phyloP scores from a whole-genome alignment of 352 stramenopile species.

The Phytophthora macrochlamydospora region DNA sequence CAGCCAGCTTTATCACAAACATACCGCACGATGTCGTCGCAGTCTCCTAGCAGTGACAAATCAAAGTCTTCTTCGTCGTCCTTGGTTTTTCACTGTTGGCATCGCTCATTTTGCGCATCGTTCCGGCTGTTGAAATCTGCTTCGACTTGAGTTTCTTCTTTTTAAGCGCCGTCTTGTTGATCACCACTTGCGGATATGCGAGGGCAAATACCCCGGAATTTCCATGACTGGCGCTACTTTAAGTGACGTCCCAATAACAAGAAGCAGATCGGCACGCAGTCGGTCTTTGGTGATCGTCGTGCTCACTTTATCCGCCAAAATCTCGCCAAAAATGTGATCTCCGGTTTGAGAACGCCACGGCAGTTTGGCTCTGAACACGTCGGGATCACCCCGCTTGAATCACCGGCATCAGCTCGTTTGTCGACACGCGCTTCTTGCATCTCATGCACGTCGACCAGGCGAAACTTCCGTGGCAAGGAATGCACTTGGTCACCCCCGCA shows the following conservation, averaged over 20 bases:
- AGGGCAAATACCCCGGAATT: slow-evolving; percentile 84
- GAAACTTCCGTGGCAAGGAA: slow-evolving; percentile 96
- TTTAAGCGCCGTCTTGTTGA: slow-evolving; percentile 90
- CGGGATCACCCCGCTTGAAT: slow-evolving; percentile 80
- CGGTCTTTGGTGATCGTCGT: slow-evolving; percentile 74
- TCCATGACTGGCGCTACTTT: slow-evolving; percentile 96
- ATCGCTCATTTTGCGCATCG: slow-evolving; percentile 20
- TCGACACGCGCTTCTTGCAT: slow-evolving; percentile 72
- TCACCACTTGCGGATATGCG: slow-evolving; percentile 86
- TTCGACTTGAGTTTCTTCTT: slow-evolving; percentile 71
- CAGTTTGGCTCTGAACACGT: slow-evolving; percentile 75
- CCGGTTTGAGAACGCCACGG: slow-evolving; percentile 95
- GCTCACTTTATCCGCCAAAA: slow-evolving; percentile 89
- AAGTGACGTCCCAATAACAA: slow-evolving; percentile 98
- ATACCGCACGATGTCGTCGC: slow-evolving; percentile 75
- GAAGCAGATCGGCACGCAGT: slow-evolving; percentile 91
- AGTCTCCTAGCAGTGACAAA: slow-evolving; percentile 80
- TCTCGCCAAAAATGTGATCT: slow-evolving; percentile 99
- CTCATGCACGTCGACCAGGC: slow-evolving; percentile 90
- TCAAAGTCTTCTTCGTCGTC: slow-evolving; percentile 73
- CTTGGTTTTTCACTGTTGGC: slow-evolving; percentile 20
- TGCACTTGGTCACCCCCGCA: slow-evolving; percentile 91
- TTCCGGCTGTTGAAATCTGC: slow-evolving; percentile 24
- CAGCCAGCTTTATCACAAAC: slow-evolving; percentile 67
- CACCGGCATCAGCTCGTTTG: slow-evolving; percentile 60